A percentile compares a stretch with the other conserved stretches of the same genome.
phyloP scores from a whole-genome alignment of 139 green algal species.

The Tetraselmis chui region DNA sequence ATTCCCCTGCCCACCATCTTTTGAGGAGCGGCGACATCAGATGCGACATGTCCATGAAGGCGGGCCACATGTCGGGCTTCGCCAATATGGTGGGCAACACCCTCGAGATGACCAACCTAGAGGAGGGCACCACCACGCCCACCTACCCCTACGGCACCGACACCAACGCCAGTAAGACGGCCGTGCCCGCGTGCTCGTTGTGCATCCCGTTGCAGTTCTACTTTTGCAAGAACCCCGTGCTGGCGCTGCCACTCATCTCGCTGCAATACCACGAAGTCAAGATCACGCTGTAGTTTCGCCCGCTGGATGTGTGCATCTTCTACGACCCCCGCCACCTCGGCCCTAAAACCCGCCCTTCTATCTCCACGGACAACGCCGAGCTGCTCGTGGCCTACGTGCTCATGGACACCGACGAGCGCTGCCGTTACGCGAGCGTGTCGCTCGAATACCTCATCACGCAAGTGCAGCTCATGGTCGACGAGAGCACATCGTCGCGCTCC shows the following conservation, averaged over 20 bases:
- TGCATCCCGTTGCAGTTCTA: constrained; percentile 27
- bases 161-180: neutral
- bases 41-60: constrained; percentile 14
- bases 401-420: constrained; percentile 19
- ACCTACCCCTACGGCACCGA: too few species aligned
- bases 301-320: neutral
- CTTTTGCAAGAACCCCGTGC: constrained; percentile 14
- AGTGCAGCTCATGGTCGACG: constrained; percentile 16
- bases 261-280: constrained; percentile 24
- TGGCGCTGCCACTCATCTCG: constrained; percentile 24
- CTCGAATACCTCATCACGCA: constrained; percentile 24
- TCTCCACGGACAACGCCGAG: too few species aligned
- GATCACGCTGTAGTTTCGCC: constrained; percentile 19
- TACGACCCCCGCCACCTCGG: too few species aligned
- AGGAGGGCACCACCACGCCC: too few species aligned
- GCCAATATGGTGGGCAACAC: constrained; percentile 18
- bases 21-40: too few species aligned
- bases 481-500: neutral
- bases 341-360: too few species aligned
- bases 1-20: too few species aligned
- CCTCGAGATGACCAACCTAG: constrained; percentile 7
- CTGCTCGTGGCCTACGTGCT: constrained; percentile 19
- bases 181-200: neutral
- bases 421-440: neutral
- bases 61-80: constrained; percentile 8